A percentile compares a stretch with the other conserved stretches of the same genome.
phyloP scores from a whole-genome alignment of 257 asterid genomes.

The Solanum paucissectum region DNA sequence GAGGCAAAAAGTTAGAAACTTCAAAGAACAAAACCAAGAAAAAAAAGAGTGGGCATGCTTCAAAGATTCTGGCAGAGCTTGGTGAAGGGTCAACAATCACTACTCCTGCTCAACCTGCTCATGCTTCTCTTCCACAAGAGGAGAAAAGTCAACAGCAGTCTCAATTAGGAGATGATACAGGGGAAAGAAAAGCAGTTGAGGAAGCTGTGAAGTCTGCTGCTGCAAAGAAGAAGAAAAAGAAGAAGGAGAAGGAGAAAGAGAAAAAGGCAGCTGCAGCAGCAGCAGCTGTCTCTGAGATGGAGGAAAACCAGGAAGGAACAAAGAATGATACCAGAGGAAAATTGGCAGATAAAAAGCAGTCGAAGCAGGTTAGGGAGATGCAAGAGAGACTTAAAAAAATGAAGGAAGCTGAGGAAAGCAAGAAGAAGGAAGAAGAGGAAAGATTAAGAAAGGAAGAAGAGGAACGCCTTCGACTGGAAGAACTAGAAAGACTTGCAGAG shows the following conservation, averaged over 20 bases:
- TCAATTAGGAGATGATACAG: neutral
- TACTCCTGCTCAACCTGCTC: too few relatives aligned
- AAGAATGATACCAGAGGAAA: constrained; percentile 38
- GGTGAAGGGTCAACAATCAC: constrained; percentile 44
- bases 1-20: constrained; percentile 22
- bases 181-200: neutral
- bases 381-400: constrained; percentile 69
- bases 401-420: constrained; percentile 76
- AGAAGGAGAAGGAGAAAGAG: constrained; percentile 3
- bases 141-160: neutral
- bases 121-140: neutral
- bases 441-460: constrained; percentile 80
- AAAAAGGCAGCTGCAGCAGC: constrained; percentile 4
- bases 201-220: constrained; percentile 3
- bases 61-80: constrained; percentile 65
- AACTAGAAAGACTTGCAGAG: constrained; percentile 60
- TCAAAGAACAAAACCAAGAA: constrained; percentile 80
- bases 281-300: constrained; percentile 20
- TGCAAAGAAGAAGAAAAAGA: constrained; percentile 7
- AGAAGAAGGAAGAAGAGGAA: constrained; percentile 76
- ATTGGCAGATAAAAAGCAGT: constrained; percentile 48
- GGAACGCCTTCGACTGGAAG: constrained; percentile 64
- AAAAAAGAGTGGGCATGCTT: constrained; percentile 46
- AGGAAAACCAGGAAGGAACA: constrained; percentile 52
- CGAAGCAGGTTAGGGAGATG: constrained; percentile 81